These are phyloP conservation scores for Skeletonema costatum DNA, from an alignment of 108 stramenopile species.

Conservation along the genomic window DNA sequence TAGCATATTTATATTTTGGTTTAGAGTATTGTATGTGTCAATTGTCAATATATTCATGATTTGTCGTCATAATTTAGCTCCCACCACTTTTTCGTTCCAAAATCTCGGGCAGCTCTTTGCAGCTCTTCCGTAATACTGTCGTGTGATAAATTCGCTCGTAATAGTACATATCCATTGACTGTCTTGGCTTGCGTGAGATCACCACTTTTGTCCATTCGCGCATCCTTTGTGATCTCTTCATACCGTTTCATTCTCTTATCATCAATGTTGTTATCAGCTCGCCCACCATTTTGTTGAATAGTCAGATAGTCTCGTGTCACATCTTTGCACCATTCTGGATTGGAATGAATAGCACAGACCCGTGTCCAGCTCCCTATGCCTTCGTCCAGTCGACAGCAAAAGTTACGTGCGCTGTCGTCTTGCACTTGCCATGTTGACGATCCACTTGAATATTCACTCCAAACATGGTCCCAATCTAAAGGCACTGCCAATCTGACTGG, in stretches of 20 bases:
- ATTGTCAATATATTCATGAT: no score
- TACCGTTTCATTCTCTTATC: constrained; percentile 32
- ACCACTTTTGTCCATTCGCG: constrained; percentile 30
- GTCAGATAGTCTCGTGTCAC: constrained; percentile 41
- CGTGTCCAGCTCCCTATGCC: constrained; percentile 54
- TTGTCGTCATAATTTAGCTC: neutral
- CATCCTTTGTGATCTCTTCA: constrained; percentile 7
- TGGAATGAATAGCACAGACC: constrained; percentile 41
- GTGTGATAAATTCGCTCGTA: constrained; percentile 27
- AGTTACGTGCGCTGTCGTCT: constrained; percentile 50
- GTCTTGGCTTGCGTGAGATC: constrained; percentile 42
- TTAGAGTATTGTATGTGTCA: no score
- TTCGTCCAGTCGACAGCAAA: constrained; percentile 50
- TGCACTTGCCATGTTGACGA: constrained; percentile 27
- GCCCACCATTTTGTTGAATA: constrained; percentile 28
- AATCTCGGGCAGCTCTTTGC: constrained; percentile 35
- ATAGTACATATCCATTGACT: constrained; percentile 33
- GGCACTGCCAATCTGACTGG: constrained; percentile 39
- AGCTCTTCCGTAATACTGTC: constrained; percentile 30
- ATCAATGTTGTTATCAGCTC: constrained; percentile 29
- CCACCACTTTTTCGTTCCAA: constrained; percentile 30
- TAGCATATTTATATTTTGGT: no score
- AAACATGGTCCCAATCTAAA: constrained; percentile 61
- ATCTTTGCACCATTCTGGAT: constrained; percentile 43
- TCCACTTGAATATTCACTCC: constrained; percentile 39